Percentiles rank a stretch among this genome's conserved stretches.
Evolutionary conservation across 1,284 basidiomycete genomes (phyloP).

Genomic region (Naganishia albida): DNA sequence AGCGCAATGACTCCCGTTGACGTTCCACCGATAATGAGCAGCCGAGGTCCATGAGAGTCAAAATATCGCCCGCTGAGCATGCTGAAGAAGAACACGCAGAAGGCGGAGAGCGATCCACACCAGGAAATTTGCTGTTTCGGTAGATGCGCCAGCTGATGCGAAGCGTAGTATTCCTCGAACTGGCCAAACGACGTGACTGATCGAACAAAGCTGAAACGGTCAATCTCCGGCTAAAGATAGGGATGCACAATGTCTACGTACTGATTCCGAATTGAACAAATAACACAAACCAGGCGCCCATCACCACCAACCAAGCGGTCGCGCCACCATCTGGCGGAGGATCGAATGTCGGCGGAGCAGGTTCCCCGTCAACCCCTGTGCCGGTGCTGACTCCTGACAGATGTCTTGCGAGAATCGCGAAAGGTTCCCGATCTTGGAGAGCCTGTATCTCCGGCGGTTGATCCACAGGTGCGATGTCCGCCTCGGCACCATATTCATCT

Average conservation of each 20-base stretch:
- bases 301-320: conserved; percentile 49
- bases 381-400: conserved; percentile 24
- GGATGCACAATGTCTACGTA: conserved; percentile 35
- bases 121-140: conserved; percentile 48
- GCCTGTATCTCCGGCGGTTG: conserved; percentile 25
- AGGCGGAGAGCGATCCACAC: conserved; percentile 45
- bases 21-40: conserved; percentile 41
- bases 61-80: conserved; percentile 48
- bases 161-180: conserved; percentile 44
- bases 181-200: conserved; percentile 48
- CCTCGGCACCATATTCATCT: conserved; percentile 12
- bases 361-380: background rate
- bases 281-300: conserved; percentile 43
- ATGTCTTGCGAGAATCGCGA: conserved; percentile 33
- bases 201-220: too few species aligned
- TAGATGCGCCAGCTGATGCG: conserved; percentile 43
- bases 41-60: conserved; percentile 46
- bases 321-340: conserved; percentile 51
- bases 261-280: conserved; percentile 50
- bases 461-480: conserved; percentile 32
- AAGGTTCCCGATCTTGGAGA: conserved; percentile 28
- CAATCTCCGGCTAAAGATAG: too few species aligned
- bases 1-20: conserved; percentile 39
- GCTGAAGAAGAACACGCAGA: conserved; percentile 43
- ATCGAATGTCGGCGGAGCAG: conserved; percentile 34